phyloP scores from a whole-genome alignment of 352 stramenopile genomes.

The Saprolegnia diclina region DNA sequence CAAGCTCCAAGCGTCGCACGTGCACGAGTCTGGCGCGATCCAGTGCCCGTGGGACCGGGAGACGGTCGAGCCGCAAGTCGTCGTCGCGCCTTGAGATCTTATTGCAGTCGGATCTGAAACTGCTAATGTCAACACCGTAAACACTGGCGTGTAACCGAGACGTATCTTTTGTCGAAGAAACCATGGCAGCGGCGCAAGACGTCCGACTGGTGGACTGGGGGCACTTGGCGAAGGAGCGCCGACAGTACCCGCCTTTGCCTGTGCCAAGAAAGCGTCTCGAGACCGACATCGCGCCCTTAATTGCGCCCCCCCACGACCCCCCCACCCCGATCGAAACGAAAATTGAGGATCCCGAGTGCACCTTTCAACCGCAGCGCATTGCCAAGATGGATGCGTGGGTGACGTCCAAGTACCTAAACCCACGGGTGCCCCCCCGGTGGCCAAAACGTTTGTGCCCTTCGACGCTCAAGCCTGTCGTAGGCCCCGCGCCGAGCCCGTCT shows the following conservation, averaged over 20 bases:
- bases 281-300: neutral
- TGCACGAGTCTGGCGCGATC: neutral
- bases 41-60: constrained; percentile 22
- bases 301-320: neutral
- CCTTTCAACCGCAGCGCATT: constrained; percentile 8
- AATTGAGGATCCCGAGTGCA: neutral
- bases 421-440: neutral
- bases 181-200: too few relatives aligned
- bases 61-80: constrained; percentile 7
- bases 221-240: neutral
- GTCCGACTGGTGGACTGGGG: neutral
- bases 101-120: too few relatives aligned
- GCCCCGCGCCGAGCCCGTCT: neutral
- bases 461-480: neutral
- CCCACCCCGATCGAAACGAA: neutral
- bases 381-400: constrained; percentile 24
- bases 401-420: constrained; percentile 18
- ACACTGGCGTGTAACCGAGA: too few relatives aligned
- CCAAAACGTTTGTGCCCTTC: neutral
- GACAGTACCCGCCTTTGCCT: neutral
- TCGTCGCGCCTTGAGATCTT: neutral
- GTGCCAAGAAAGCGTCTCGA: neutral
- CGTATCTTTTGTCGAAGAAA: too few relatives aligned
- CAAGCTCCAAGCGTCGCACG: constrained; percentile 8
- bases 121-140: too few relatives aligned